Percentiles rank a stretch among this genome's conserved stretches.
Conservation (phyloP, 768 basidiomycete genomes). For the Ramaria sp. region DNA sequence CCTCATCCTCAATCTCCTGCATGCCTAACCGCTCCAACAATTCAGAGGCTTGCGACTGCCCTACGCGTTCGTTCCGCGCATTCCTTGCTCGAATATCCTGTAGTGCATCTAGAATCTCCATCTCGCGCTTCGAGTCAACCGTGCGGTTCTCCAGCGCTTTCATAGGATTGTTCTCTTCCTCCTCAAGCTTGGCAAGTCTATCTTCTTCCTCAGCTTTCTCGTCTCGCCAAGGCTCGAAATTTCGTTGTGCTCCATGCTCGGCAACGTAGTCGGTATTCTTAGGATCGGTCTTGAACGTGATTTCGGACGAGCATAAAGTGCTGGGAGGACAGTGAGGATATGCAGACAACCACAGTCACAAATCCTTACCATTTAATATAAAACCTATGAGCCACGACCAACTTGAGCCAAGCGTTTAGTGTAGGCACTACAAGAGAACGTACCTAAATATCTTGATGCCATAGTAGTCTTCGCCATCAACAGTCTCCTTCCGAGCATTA, state of each 20-base stretch:
- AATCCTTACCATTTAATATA: conserved; percentile 77
- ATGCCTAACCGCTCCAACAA: conserved; percentile 47
- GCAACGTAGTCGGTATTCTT: conserved; percentile 92
- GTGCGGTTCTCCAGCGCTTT: conserved; percentile 90
- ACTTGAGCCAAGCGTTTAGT: neutral
- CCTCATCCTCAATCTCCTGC: conserved; percentile 69
- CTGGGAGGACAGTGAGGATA: conserved; percentile 27
- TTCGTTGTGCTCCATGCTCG: conserved; percentile 94
- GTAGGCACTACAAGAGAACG: neutral
- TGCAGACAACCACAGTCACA: conserved; percentile 20
- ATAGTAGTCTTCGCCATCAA: conserved; percentile 93
- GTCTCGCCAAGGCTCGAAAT: conserved; percentile 96
- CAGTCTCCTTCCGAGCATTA: conserved; percentile 97
- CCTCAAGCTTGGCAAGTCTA: conserved; percentile 72
- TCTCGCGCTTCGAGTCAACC: conserved; percentile 87
- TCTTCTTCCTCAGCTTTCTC: conserved; percentile 72
- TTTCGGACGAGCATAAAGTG: conserved; percentile 92
- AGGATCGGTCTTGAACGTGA: conserved; percentile 99
- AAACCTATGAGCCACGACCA: conserved; percentile 27
- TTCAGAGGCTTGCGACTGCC: conserved; percentile 49
- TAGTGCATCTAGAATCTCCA: conserved; percentile 94
- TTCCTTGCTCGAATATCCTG: conserved; percentile 86
- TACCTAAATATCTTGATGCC: conserved; percentile 89
- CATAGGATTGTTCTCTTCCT: conserved; percentile 96
- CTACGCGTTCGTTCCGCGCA: conserved; percentile 80